Conservation (phyloP, 2,329 filamentous ascomycete genomes). For the Lizonia empirigonia region DNA sequence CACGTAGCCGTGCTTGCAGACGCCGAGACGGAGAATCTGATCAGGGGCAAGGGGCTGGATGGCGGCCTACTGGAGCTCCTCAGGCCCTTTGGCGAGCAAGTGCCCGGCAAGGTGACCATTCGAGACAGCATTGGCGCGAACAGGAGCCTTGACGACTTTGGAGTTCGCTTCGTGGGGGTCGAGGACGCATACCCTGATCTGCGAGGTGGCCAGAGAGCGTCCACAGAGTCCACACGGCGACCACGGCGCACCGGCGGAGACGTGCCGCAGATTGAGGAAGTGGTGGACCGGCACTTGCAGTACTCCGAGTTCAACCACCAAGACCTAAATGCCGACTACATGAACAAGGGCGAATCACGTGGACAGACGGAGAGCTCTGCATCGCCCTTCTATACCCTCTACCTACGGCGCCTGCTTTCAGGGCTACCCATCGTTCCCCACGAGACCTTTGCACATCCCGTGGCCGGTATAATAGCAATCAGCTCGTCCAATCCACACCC, state of each 20-base stretch:
- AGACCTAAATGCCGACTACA: slow-evolving; percentile 49
- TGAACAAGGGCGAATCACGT: slow-evolving; percentile 42
- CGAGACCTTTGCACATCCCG: slow-evolving; percentile 93
- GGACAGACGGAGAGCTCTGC: slow-evolving; percentile 44
- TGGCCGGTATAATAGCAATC: slow-evolving; percentile 92
- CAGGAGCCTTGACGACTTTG: slow-evolving; percentile 85
- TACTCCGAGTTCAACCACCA: slow-evolving; percentile 67
- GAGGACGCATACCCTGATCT: slow-evolving; percentile 58
- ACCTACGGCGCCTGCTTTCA: slow-evolving; percentile 81
- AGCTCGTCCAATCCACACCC: slow-evolving; percentile 84
- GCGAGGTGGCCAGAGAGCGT: slow-evolving; percentile 32
- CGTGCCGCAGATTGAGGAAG: slow-evolving; percentile 74
- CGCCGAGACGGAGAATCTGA: slow-evolving; percentile 78
- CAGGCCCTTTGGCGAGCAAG: slow-evolving; percentile 85
- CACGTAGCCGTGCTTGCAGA: slow-evolving; percentile 89
- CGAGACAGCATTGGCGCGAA: slow-evolving; percentile 88
- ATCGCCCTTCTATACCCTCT: slow-evolving; percentile 84
- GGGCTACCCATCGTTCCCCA: slow-evolving; percentile 78
- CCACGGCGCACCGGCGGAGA: slow-evolving; percentile 55
- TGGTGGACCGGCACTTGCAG: slow-evolving; percentile 78
- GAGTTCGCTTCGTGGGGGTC: slow-evolving; percentile 80
- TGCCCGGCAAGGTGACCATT: slow-evolving; percentile 86
- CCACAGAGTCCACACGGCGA: slow-evolving; percentile 34
- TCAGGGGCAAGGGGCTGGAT: slow-evolving; percentile 81
- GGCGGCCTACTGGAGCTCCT: slow-evolving; percentile 83